Evolutionary conservation across 257 asterid genomes (phyloP).

Genomic region (Solanum pinnatisectum): DNA sequence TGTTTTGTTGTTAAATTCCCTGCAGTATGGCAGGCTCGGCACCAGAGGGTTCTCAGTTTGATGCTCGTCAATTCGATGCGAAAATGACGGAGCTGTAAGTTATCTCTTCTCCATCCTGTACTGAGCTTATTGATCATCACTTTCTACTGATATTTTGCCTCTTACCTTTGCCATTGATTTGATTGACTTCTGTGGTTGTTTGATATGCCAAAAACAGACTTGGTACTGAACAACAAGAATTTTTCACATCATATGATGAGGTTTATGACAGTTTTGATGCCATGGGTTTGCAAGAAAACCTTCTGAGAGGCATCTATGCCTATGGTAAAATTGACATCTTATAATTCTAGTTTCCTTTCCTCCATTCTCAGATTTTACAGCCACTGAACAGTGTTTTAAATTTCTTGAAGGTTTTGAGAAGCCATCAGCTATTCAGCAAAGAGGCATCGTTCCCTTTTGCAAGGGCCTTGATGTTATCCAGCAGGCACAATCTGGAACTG

Average conservation of each 20-base stretch:
- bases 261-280: background rate
- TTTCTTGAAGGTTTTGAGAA: constrained; percentile 46
- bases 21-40: constrained; percentile 48
- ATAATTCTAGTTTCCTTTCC: background rate
- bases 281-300: constrained; percentile 4
- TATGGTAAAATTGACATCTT: constrained; percentile 27
- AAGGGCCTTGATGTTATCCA: constrained; percentile 20
- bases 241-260: background rate
- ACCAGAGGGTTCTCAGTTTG: constrained; percentile 56
- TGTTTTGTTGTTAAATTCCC: background rate
- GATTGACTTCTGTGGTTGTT: background rate
- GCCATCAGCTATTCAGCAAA: constrained; percentile 63
- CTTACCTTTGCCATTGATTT: background rate
- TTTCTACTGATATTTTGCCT: background rate
- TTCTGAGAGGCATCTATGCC: constrained; percentile 47
- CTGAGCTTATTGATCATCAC: background rate
- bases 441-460: constrained; percentile 59
- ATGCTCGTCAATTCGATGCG: constrained; percentile 38
- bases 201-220: constrained; percentile 22
- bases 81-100: constrained; percentile 51
- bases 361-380: background rate
- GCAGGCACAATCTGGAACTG: constrained; percentile 67
- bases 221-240: constrained; percentile 29
- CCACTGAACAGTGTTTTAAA: background rate
- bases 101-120: background rate